phyloP scores from a whole-genome alignment of 2,329 filamentous ascomycete species.

The Fusarium bactridioides region DNA sequence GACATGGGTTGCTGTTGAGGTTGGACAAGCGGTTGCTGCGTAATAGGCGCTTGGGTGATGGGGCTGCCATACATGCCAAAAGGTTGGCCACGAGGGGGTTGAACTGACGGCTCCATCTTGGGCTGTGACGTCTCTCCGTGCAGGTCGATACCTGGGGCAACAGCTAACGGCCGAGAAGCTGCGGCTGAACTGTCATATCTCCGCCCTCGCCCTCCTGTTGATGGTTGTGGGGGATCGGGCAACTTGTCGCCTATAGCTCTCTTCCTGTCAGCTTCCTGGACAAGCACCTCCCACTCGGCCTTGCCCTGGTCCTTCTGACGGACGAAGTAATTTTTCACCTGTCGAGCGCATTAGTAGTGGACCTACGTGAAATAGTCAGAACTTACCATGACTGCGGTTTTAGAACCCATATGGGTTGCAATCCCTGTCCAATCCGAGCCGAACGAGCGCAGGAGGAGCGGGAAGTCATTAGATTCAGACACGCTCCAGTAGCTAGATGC shows the following conservation, averaged over 20 bases:
- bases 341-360: constrained; percentile 24
- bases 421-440: constrained; percentile 82
- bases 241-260: constrained; percentile 63
- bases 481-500: constrained; percentile 90
- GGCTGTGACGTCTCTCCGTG: constrained; percentile 54
- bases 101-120: constrained; percentile 54
- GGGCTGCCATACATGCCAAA: constrained; percentile 56
- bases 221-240: constrained; percentile 67
- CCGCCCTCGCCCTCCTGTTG: constrained; percentile 58
- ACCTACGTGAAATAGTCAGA: background rate
- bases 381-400: constrained; percentile 84
- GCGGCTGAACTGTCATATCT: constrained; percentile 55
- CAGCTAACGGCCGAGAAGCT: constrained; percentile 54
- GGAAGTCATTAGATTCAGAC: constrained; percentile 80
- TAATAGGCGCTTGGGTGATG: constrained; percentile 54
- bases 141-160: constrained; percentile 55
- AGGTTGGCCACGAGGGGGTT: constrained; percentile 47
- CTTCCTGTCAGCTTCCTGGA: constrained; percentile 67
- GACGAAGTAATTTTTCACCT: constrained; percentile 75
- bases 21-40: constrained; percentile 44
- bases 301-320: constrained; percentile 68
- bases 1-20: constrained; percentile 42
- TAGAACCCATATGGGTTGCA: constrained; percentile 81
- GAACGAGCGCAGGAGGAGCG: constrained; percentile 74
- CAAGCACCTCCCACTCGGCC: constrained; percentile 66